Base-by-base conservation (phyloP, 2,329 filamentous ascomycete genomes). In the Fusarium sp. region DNA sequence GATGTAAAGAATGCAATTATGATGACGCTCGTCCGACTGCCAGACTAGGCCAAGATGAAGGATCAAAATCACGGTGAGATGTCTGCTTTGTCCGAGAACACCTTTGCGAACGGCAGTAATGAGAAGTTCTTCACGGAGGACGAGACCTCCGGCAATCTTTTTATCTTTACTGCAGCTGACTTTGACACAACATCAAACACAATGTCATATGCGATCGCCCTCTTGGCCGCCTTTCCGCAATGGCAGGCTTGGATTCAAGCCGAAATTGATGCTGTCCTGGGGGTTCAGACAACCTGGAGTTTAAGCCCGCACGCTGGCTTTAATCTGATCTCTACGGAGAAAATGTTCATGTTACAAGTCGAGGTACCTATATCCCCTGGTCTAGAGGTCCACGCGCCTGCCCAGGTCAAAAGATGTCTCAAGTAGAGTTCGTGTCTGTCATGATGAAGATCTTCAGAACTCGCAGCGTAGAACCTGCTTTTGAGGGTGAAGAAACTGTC, bases 191-290 rank as follows among this genome's bases (percentile, higher is more conserved):
- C 40, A 17, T 43, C 40, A 43, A 43, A 43, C 19, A 43, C 40
- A 23, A 43, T 43, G 40, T 43, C 40, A 23, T 43, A 43, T 6
- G 40, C 14, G 9, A 6, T 23, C 19, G 40, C 7, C 4, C 40
- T 43, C 20, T 17, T 43, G 20, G 40, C 20, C 40, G 40, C 40
- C 40, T 43, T 20, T 23, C 20, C 20, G 6, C 40, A 43, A 14
- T 43, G 40, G 40, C 40, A 43, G 40, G 40, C 40, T 23, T 43
- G 40, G 40, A 43, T 43, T 17, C 40, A 43, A 17, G 40, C 40
- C 1, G 40, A 43, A 15, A 43, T 43, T 17, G 20, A 43, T 15
- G 40, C 6, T 23, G 40, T 43, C 6, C 20, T 17, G 7, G 4
- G 20, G 40, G 40, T 2, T 43, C 40, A 6, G 40, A 43, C 20